Evolutionary conservation across 768 basidiomycete genomes (phyloP), one percentile per base, ranked within the genome.

Genomic region (Crepidotus variabilis): DNA sequence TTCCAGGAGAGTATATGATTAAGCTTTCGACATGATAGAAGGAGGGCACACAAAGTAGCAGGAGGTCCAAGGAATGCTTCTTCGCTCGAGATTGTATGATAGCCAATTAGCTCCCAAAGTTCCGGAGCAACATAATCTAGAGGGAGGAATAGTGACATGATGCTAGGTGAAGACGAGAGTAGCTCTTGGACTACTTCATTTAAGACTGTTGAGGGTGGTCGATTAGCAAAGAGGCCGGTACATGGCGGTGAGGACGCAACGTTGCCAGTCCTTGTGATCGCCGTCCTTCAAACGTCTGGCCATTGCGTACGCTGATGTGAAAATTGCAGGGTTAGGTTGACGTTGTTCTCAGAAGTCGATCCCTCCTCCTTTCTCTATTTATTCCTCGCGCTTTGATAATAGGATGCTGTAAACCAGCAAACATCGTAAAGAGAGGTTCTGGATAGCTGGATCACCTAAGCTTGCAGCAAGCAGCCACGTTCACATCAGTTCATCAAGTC

Each of bases 21-120:
- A 47, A 82, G 45, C 4, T 63, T 56, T 32, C 67, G 69, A 48
- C 70, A 80, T 32, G 76, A 69, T 54, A 75, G 72, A 47, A 72
- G 65, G 11, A 83, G 67, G 16, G 71, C 55, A 24, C 64, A 52
- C 51, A 84, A 65, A 24, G 68, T 67, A 5, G 57, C 52, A 2
- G 81, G 82, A 1, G 82, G 82, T 0, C 81, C 81, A 0, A 72
- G 64, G 57, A 76, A 71, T 0, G 71, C 69, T 53, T 66, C 66
- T 28, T 28, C 28, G 28, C 28, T 43, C 11, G 39, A 43, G 18
- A 20, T 67, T 23, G 73, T 59, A 63, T 75, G 69, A 56, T 73
- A 74, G 2, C 76, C 79, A 47, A 84, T 75, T 50, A 68, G 66
- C 63, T 79, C 74, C 69, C 71, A 70, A 49, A 72, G 61, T 45